A percentile compares a stretch with the other conserved stretches of the same genome.
phyloP scores from a whole-genome alignment of 345 rosid species.

The Citrus reticulata region DNA sequence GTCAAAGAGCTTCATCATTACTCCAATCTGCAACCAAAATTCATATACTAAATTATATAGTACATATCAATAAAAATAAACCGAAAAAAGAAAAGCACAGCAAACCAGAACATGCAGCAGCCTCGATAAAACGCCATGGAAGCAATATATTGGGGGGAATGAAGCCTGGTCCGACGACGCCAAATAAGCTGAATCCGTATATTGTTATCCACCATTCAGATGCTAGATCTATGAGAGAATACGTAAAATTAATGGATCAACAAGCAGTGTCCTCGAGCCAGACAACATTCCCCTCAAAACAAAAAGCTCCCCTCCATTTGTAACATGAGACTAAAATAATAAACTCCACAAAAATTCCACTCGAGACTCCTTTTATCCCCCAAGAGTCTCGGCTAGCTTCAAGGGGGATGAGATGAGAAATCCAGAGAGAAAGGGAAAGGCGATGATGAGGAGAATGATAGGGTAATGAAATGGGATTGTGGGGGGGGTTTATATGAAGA shows the following conservation, averaged over 20 bases:
- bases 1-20: slow-evolving; percentile 65
- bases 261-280: slow-evolving; percentile 76
- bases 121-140: slow-evolving; percentile 14
- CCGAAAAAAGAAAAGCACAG: background rate
- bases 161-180: slow-evolving; percentile 99
- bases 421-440: slow-evolving; percentile 9
- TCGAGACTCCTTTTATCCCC: slow-evolving; percentile 31
- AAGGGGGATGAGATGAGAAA: slow-evolving; percentile 44
- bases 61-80: too few relatives aligned
- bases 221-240: slow-evolving; percentile 18
- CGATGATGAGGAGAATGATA: slow-evolving; percentile 35
- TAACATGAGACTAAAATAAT: background rate
- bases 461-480: background rate
- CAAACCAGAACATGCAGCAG: slow-evolving; percentile 34
- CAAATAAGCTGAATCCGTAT: slow-evolving; percentile 13
- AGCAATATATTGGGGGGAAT: slow-evolving; percentile 85
- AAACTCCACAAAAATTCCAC: too few relatives aligned
- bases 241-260: slow-evolving; percentile 15
- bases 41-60: too few relatives aligned
- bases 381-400: slow-evolving; percentile 58
- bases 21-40: slow-evolving; percentile 44
- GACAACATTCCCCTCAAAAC: slow-evolving; percentile 96
- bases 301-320: slow-evolving; percentile 39
- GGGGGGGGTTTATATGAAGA: slow-evolving; percentile 30
- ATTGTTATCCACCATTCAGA: slow-evolving; percentile 1